These are phyloP conservation scores for Fusarium sp. DNA, from an alignment of 2,329 filamentous ascomycete genomes.

Conservation along the genomic window DNA sequence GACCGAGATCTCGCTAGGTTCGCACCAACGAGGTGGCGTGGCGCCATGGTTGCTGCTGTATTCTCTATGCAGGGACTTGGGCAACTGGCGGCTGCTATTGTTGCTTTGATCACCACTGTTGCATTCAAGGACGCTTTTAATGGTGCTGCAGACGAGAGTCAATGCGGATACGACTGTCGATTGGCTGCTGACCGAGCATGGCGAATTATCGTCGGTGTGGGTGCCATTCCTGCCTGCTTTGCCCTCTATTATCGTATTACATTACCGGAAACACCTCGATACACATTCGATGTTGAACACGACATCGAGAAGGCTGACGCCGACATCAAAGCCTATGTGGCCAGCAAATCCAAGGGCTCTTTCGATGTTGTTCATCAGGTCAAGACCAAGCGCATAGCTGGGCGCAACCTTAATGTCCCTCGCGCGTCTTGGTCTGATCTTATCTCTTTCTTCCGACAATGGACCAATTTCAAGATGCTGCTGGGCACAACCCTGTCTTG, in stretches of 20 bases:
- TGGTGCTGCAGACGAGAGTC: constrained; percentile 55
- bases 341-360: constrained; percentile 62
- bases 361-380: constrained; percentile 64
- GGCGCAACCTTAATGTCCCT: constrained; percentile 71
- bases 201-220: constrained; percentile 84
- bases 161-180: constrained; percentile 73
- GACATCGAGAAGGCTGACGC: constrained; percentile 81
- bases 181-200: constrained; percentile 83
- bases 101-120: constrained; percentile 76
- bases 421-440: constrained; percentile 79
- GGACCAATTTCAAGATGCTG: constrained; percentile 78
- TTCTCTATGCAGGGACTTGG: constrained; percentile 89
- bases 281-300: constrained; percentile 83
- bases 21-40: constrained; percentile 83
- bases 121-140: constrained; percentile 70
- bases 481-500: constrained; percentile 83
- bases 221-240: constrained; percentile 80
- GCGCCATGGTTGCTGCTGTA: constrained; percentile 85
- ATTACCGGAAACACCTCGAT: constrained; percentile 86
- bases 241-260: constrained; percentile 89
- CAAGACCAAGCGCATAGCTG: constrained; percentile 65
- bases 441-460: constrained; percentile 73
- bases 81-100: constrained; percentile 78
- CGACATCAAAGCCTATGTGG: constrained; percentile 74
- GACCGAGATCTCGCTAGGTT: constrained; percentile 64